phyloP scores from a whole-genome alignment of 179 eudicot species.

The Gypsophila paniculata region DNA sequence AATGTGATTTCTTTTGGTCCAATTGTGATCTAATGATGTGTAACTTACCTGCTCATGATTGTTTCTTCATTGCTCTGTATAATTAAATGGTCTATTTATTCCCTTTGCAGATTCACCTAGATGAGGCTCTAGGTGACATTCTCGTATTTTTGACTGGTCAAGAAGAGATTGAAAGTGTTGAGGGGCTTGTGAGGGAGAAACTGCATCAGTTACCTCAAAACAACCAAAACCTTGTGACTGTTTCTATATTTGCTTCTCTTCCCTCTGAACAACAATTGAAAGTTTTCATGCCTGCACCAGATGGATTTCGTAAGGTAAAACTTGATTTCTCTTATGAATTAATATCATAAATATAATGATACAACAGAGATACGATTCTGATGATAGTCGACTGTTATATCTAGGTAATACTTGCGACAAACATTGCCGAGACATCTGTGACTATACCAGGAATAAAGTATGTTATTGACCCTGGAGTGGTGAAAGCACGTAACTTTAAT shows the following conservation, averaged over 20 bases:
- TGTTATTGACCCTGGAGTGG: constrained; percentile 96
- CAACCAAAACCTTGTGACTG: constrained; percentile 46
- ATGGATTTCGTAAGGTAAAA: constrained; percentile 82
- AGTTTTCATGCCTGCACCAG: constrained; percentile 69
- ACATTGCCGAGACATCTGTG: constrained; percentile 97
- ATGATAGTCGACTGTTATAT: constrained; percentile 7
- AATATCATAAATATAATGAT: background rate
- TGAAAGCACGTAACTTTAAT: constrained; percentile 76
- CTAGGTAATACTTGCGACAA: constrained; percentile 94
- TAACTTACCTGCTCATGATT: background rate
- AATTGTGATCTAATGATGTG: constrained; percentile 8
- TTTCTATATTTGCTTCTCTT: constrained; percentile 80
- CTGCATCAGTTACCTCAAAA: constrained; percentile 59
- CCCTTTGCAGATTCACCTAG: constrained; percentile 65
- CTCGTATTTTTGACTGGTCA: constrained; percentile 98
- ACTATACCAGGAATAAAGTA: constrained; percentile 97
- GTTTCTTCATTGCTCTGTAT: background rate
- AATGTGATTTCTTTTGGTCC: background rate
- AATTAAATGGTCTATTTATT: constrained; percentile 8
- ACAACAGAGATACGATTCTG: background rate
- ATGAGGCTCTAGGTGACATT: constrained; percentile 85
- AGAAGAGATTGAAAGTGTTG: constrained; percentile 96
- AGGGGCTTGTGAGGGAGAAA: constrained; percentile 68
- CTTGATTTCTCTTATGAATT: background rate
- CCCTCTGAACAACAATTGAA: constrained; percentile 94